These are phyloP conservation scores for Hexamita inflata DNA, from an alignment of 208 protist genomes.

Conservation along the genomic window DNA sequence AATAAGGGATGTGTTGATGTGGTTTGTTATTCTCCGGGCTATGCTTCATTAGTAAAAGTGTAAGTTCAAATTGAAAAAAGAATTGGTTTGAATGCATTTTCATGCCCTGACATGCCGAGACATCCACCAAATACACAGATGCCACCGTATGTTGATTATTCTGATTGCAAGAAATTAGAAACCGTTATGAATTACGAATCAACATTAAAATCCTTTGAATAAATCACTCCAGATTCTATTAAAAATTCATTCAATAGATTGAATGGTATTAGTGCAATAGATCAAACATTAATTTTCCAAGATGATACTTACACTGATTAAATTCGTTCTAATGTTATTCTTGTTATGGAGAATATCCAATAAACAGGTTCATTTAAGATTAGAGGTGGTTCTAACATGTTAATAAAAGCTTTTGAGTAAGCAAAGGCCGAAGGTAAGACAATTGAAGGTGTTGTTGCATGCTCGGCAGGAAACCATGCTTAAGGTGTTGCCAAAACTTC, in stretches of 20 bases:
- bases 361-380: conserved; percentile 27
- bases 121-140: background rate
- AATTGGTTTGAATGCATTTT: background rate
- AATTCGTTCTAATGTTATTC: background rate
- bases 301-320: background rate
- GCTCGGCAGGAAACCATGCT: conserved; percentile 29
- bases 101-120: background rate
- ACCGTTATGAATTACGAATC: background rate
- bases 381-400: conserved; percentile 6
- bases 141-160: background rate
- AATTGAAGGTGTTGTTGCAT: conserved; percentile 2
- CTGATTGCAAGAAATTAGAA: background rate
- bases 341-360: conserved; percentile 22
- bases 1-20: background rate
- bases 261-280: background rate
- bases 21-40: background rate
- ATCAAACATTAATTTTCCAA: background rate
- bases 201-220: background rate
- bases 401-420: background rate
- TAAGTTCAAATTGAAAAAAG: background rate
- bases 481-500: conserved; percentile 20
- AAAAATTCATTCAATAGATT: background rate
- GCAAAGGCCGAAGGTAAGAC: too few species aligned
- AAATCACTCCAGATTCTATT: background rate
- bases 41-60: background rate